Evolutionary conservation across 306 rosid genomes (phyloP), one percentile per base, ranked within the genome.

Genomic region (Cicer chorassanicum): DNA sequence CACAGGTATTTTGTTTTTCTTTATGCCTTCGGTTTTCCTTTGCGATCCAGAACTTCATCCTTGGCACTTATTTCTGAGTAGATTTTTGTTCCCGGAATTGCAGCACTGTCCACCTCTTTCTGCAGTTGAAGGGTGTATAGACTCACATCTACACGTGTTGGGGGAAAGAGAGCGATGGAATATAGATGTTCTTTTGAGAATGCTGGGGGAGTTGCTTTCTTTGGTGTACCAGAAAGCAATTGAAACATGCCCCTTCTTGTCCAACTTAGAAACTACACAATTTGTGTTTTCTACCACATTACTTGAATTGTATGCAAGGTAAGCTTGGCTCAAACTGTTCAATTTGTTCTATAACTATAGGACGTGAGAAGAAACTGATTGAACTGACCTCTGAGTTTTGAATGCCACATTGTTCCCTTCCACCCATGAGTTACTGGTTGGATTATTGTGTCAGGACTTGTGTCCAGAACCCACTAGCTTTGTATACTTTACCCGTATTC

Each of bases 81-180:
- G 67, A 61, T 51, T 63, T 64, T 66, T 5, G 21, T 50, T 15
- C 60, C 41, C 67, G 61, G 66, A 74, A 36, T 82, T 81, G 87
- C 89, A 94, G 97, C 86, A 78, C 43, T 91, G 96, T 61, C 96
- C 99, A 43, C 92, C 99, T n/a, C 89, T 92, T 81, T 94, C 97
- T 21, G 95, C 84, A 2, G 90, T 92, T 82, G 93, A 94, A 83
- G 96, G 95, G 70, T 85, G 89, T 49, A 75, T 90, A 55, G 99
- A 94, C 77, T 92, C 99, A 2, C 86, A 87, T 84, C 89, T 94
- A 83, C 97, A 76, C 82, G 87, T 72, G 76, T 86, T 94, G 65
- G 96, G 99, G 59, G 99, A 94, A 82, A 82, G 90, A 62, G 97
- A 94, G 78, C 90, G 95, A 53, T 94, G 97, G 97, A 94, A 87